These are phyloP conservation scores for Trebouxia sp. DNA, from an alignment of 139 green algal species.

Conservation along the genomic window DNA sequence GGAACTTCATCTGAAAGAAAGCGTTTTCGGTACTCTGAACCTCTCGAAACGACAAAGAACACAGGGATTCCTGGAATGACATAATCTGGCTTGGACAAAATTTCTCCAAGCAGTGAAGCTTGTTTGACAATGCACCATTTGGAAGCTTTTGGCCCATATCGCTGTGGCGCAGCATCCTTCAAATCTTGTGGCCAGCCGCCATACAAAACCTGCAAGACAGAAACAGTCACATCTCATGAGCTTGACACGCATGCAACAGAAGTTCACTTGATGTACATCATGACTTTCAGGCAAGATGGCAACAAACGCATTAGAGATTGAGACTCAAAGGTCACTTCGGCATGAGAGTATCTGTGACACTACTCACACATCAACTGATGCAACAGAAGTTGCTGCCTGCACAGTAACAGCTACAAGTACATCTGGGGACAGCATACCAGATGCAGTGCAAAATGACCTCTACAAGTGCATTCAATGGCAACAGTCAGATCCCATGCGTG, in stretches of 20 bases:
- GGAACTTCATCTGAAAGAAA: conserved; percentile 65
- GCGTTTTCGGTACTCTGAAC: conserved; percentile 56
- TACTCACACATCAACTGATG: no score
- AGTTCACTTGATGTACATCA: no score
- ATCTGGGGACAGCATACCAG: no score
- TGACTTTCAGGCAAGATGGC: no score
- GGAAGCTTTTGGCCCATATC: conserved; percentile 64
- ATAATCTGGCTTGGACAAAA: conserved; percentile 58
- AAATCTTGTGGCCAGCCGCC: conserved; percentile 65
- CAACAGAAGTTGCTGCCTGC: no score
- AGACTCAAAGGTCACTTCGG: no score
- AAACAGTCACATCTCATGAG: neutral
- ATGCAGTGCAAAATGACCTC: conserved; percentile 38
- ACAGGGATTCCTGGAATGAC: conserved; percentile 79
- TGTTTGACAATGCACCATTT: conserved; percentile 48
- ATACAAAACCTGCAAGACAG: conserved; percentile 50
- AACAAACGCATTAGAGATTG: no score
- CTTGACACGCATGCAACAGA: neutral
- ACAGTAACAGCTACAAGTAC: neutral
- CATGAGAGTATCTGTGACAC: no score
- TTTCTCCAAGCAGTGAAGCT: conserved; percentile 45
- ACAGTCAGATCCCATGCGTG: conserved; percentile 53
- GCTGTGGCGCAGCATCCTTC: conserved; percentile 51
- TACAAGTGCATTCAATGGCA: conserved; percentile 42
- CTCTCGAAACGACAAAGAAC: conserved; percentile 80